Base-by-base conservation (phyloP, 202 grass and related monocot species). In the Zoysia matrella region DNA sequence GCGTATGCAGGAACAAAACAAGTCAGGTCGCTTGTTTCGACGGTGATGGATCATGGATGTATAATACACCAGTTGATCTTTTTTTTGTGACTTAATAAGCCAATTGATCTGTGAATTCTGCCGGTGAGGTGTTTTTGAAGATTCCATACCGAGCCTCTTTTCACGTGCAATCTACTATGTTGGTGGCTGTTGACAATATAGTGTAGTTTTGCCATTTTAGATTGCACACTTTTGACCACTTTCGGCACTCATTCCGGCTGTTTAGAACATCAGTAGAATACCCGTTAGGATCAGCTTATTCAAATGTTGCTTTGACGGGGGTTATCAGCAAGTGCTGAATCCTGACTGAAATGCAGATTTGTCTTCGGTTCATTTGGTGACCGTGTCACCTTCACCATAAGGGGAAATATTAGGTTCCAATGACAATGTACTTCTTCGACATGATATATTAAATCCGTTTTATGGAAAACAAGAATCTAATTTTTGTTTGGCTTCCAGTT, bases 21-120 rank as follows among this genome's bases (percentile, higher is more conserved):
- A 92, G 53, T 86, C 77, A 52, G 81, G 77, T 52, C 86, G 76
- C 18, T 72, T 98, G 39, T 94, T 91, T 73, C 78, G 78, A 50
- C 81, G 89, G 42, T 98, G 72, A 93, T 81, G 67, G 67, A 48
- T 72, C 68, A 48, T 72, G 43, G 43, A 85, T 60, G 65, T 60
- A 83, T 69, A 68, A 76, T 64, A 65, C 47, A 57, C 62, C 65
- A 67, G 56, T 80, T 88, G 47, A 57, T 60, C n/a, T 68, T 52
- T 22, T 22, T 22, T 22, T 22, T 22, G 22, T 22, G 22, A 22
- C 22, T 22, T 69, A 68, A 76, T 64, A 65, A 42, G 63, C 62
- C 65, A 67, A 63, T 80, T 88, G 47, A 57, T 60, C n/a, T 68
- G 52, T 61, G 64, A 74, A 73, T 73, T 41, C 71, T 67, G 60